A percentile compares a stretch with the other conserved stretches of the same genome.
phyloP scores from a whole-genome alignment of 1,139 yeast species.

The Candida tetrigidarum region DNA sequence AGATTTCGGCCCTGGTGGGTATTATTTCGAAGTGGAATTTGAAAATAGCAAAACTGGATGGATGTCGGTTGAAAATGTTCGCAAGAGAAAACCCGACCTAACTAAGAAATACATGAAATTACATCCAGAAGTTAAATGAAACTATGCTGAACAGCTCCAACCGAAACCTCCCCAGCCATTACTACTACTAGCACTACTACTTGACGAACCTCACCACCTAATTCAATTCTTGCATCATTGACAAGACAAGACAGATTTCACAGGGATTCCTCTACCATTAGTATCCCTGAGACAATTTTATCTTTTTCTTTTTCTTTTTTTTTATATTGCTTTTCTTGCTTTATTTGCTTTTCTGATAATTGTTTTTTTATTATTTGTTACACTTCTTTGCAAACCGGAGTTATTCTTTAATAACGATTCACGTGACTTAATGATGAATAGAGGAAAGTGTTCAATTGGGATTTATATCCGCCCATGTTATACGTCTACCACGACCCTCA shows the following conservation, averaged over 20 bases:
- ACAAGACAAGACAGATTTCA: not conserved
- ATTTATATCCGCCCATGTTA: too few relatives aligned
- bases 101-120: slow-evolving; percentile 6
- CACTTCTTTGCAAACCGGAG: too few relatives aligned
- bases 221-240: not conserved
- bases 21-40: slow-evolving; percentile 9
- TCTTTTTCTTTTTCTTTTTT: too few relatives aligned
- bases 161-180: not conserved
- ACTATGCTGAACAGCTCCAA: not conserved
- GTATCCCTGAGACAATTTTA: not conserved
- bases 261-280: not conserved
- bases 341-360: too few relatives aligned
- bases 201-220: not conserved
- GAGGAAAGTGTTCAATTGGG: not conserved
- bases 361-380: too few relatives aligned
- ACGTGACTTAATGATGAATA: slow-evolving; percentile 1
- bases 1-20: slow-evolving; percentile 9
- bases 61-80: slow-evolving; percentile 8
- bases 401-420: not conserved
- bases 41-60: slow-evolving; percentile 9
- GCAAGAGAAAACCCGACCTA: slow-evolving; percentile 7
- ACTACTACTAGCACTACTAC: not conserved
- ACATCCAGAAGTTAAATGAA: slow-evolving; percentile 8
- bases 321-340: too few relatives aligned
- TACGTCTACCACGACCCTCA: not conserved